Percentiles rank a stretch among this genome's conserved stretches.
phyloP scores from a whole-genome alignment of 139 green algal genomes.

The Coccomyxa sp. region DNA sequence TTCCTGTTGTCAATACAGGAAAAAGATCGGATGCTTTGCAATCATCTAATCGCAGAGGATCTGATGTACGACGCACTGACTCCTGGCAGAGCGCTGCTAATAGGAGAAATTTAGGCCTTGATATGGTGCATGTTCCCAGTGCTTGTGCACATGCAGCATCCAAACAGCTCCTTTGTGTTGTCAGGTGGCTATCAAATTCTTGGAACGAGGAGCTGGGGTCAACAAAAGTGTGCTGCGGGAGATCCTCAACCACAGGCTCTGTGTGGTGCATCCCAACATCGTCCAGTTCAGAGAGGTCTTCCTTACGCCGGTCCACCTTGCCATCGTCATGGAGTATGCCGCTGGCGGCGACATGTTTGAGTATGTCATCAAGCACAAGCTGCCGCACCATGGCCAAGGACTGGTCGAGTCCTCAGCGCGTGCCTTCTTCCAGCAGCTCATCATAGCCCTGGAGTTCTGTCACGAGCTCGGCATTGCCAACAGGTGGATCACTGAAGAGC shows the following conservation, averaged over 20 bases:
- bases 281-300: slow-evolving; percentile 68
- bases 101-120: not conserved
- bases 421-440: slow-evolving; percentile 63
- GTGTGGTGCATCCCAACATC: slow-evolving; percentile 93
- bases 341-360: slow-evolving; percentile 60
- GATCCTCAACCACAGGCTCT: slow-evolving; percentile 91
- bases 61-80: too few species aligned
- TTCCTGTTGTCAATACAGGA: too few species aligned
- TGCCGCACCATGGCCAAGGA: slow-evolving; percentile 26
- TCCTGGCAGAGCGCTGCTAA: too few species aligned
- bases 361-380: slow-evolving; percentile 73
- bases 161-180: not conserved
- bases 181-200: slow-evolving; percentile 37
- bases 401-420: slow-evolving; percentile 89
- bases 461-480: slow-evolving; percentile 42
- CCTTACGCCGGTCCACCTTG: slow-evolving; percentile 68
- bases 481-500: not conserved
- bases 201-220: slow-evolving; percentile 55
- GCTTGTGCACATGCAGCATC: not conserved
- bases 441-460: slow-evolving; percentile 61
- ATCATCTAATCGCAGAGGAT: too few species aligned
- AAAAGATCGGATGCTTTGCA: too few species aligned
- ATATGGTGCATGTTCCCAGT: not conserved
- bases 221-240: slow-evolving; percentile 96
- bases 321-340: slow-evolving; percentile 84